Evolutionary conservation across 176 grass and related monocot genomes (phyloP).

Genomic region (Eleusine coracana): DNA sequence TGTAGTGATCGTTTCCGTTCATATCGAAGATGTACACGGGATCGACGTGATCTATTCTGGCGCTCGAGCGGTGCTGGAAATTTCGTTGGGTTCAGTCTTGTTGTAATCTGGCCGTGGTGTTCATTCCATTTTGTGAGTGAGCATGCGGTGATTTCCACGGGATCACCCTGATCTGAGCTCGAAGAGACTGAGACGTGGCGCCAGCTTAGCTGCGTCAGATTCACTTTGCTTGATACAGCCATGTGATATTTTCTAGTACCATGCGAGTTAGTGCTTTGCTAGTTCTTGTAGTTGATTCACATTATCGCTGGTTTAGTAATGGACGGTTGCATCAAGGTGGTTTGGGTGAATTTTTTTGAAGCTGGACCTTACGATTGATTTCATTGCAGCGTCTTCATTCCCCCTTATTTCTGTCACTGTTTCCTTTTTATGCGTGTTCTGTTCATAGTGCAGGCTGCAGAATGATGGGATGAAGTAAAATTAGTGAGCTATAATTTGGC

Average conservation of each 20-base stretch:
- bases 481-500: neutral
- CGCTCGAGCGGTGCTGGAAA: neutral
- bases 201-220: no score
- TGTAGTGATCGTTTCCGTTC: neutral
- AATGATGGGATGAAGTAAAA: neutral
- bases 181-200: no score
- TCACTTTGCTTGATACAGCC: no score
- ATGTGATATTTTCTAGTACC: no score
- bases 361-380: neutral
- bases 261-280: no score
- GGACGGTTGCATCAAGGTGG: neutral
- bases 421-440: neutral
- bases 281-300: neutral
- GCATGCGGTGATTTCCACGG: no score
- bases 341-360: neutral
- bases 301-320: neutral
- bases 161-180: no score
- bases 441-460: neutral
- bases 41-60: conserved; percentile 18
- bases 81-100: conserved; percentile 2
- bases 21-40: neutral
- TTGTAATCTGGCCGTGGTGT: neutral
- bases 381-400: neutral
- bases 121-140: no score
- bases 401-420: neutral